These are phyloP conservation scores for Elaeis guineensis DNA, from an alignment of 176 grass and related monocot species.

Conservation along the genomic window DNA sequence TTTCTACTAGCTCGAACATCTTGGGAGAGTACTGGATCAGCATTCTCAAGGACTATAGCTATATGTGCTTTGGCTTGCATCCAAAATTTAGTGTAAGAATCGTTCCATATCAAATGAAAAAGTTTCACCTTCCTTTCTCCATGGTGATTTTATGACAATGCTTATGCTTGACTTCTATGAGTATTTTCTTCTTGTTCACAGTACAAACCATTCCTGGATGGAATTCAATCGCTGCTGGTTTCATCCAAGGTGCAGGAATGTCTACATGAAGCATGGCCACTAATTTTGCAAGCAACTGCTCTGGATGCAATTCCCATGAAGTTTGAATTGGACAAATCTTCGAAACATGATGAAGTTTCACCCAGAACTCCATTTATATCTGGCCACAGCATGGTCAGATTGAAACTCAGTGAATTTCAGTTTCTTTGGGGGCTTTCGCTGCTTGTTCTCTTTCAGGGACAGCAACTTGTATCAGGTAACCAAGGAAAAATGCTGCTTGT, in stretches of 20 bases:
- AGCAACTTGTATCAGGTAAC: constrained; percentile 22
- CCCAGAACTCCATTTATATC: constrained; percentile 39
- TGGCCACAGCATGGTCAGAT: constrained; percentile 67
- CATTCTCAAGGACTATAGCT: constrained; percentile 75
- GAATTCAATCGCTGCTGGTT: constrained; percentile 78
- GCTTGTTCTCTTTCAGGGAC: constrained; percentile 60
- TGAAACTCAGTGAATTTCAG: constrained; percentile 60
- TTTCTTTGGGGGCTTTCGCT: constrained; percentile 77
- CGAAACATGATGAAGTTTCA: constrained; percentile 13
- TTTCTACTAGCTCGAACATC: constrained; percentile 59
- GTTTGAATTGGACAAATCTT: constrained; percentile 34
- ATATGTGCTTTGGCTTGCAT: constrained; percentile 66
- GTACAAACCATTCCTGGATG: constrained; percentile 97
- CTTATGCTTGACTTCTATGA: constrained; percentile 7
- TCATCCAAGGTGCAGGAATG: constrained; percentile 73
- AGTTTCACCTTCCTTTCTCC: constrained; percentile 10
- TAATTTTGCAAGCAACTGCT: constrained; percentile 76
- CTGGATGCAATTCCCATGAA: constrained; percentile 63
- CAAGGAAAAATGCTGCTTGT: constrained; percentile 34
- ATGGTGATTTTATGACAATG: constrained; percentile 8
- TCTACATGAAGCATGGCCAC: constrained; percentile 74
- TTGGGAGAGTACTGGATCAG: constrained; percentile 89
- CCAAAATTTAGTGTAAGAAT: constrained; percentile 67
- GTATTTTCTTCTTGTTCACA: constrained; percentile 21
- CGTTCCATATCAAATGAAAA: neutral